Base-by-base conservation (phyloP, 306 rosid genomes). In the Spatholobus suberectus region DNA sequence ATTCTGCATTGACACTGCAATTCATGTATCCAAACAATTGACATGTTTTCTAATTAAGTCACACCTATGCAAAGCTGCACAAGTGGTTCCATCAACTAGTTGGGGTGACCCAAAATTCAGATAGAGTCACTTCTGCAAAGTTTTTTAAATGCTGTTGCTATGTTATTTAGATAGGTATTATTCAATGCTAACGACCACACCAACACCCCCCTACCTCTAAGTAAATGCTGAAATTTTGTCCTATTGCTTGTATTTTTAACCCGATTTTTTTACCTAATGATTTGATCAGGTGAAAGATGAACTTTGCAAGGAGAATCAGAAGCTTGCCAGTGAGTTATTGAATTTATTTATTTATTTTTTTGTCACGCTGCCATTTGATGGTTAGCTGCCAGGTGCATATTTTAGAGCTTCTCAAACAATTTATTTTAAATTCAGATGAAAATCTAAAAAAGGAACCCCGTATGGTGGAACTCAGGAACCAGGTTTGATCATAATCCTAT, bases 231-330 rank as follows among this genome's bases (percentile, higher is more conserved):
- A 37, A 51, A 78, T 14, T 17, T 8, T n/a, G 29, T 29, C 26
- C 47, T 75, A 0, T 69, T 54, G 63, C 80, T 49, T 52, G 63
- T 43, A 26, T 70, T 66, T 18, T 34, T 44, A 66, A 66, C 57
- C 29, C 0, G 11, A n/a, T n/a, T 13, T 35, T 63, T 52, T 40
- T 10, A 69, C 74, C 74, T n/a, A 49, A 62, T 37, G 35, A 44
- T 57, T 23, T 74, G 66, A 67, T 79, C 82, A 85, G 85, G 58
- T 85, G 69, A 85, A 58, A 4, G 82, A 20, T 41, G 74, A 40
- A 40, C 35, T 69, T 41, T 41, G 74, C 35, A 23, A 69, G 74
- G 74, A 69, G 54, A 69, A 40, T 41, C 32, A 40, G 74, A 18
- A 40, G 54, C 74, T 69, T 69, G 74, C 24, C 4, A 35, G 74